Percentiles rank a stretch among this genome's conserved stretches.
Evolutionary conservation across 805 yeast genomes (phyloP).

Genomic region (Candida parachauliodes): DNA sequence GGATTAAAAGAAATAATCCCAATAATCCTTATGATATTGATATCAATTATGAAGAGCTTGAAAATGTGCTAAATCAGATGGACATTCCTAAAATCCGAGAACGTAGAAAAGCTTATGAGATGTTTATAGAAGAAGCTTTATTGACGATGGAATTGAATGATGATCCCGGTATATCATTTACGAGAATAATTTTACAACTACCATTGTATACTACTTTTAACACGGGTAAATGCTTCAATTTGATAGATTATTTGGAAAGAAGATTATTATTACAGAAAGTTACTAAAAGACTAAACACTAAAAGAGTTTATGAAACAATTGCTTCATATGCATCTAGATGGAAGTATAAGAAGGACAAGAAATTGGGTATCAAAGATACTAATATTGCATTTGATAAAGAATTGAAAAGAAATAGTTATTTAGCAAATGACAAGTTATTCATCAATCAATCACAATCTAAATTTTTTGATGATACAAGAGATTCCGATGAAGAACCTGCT

Average conservation of each 20-base stretch:
- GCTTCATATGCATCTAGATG: constrained; percentile 47
- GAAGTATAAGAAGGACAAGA: constrained; percentile 34
- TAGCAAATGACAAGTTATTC: constrained; percentile 12
- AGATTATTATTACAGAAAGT: constrained; percentile 56
- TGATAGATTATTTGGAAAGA: constrained; percentile 67
- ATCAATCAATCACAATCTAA: constrained; percentile 6
- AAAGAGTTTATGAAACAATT: constrained; percentile 44
- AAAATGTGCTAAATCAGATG: constrained; percentile 47
- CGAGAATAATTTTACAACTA: constrained; percentile 56
- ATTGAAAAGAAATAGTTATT: constrained; percentile 24
- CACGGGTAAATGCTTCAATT: constrained; percentile 69
- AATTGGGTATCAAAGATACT: constrained; percentile 23
- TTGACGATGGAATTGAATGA: constrained; percentile 54
- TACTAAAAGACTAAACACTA: constrained; percentile 41
- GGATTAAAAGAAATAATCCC: constrained; percentile 46
- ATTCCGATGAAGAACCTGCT: not conserved
- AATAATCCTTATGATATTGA: constrained; percentile 59
- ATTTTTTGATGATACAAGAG: constrained; percentile 10
- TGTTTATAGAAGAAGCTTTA: constrained; percentile 67
- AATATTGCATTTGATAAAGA: constrained; percentile 23
- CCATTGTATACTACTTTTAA: constrained; percentile 78
- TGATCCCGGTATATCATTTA: constrained; percentile 64
- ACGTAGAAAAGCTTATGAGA: constrained; percentile 54
- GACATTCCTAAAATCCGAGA: constrained; percentile 53
- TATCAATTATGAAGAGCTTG: constrained; percentile 51